Conservation (phyloP, 208 protist species). For the Leishmania mexicana region DNA sequence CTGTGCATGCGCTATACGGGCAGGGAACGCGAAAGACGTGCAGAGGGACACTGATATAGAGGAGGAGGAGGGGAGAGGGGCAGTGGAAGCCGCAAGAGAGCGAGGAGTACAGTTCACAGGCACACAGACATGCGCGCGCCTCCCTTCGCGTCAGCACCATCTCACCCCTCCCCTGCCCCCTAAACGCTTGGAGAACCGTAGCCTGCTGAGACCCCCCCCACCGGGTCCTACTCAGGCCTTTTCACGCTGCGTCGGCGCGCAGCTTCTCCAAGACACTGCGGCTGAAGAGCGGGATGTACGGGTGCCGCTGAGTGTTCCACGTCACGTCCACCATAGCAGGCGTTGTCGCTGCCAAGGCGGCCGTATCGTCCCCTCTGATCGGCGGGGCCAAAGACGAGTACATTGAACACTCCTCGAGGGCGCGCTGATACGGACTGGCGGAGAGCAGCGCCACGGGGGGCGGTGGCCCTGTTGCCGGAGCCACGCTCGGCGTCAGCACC, state of each 20-base stretch:
- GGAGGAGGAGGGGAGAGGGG: not conserved
- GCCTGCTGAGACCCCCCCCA: not conserved
- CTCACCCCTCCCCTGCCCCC: not conserved
- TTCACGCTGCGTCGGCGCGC: constrained; percentile 5
- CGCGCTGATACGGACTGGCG: constrained; percentile 46
- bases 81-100: not conserved
- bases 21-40: not conserved
- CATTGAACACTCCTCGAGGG: constrained; percentile 69
- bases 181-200: not conserved
- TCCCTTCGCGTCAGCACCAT: not conserved
- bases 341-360: not conserved
- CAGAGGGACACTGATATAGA: not conserved
- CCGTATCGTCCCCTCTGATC: not conserved
- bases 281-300: constrained; percentile 67
- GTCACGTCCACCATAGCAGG: constrained; percentile 31
- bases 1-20: not conserved
- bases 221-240: not conserved
- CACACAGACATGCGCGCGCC: not conserved
- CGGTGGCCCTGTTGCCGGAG: not conserved
- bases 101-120: not conserved
- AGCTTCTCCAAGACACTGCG: constrained; percentile 62
- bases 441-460: constrained; percentile 62
- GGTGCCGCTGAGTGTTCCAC: constrained; percentile 82
- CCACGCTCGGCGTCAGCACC: constrained; percentile 12
- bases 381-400: constrained; percentile 32